Conservation (phyloP, 805 yeast genomes). For the Maudiozyma pseudohumilis region DNA sequence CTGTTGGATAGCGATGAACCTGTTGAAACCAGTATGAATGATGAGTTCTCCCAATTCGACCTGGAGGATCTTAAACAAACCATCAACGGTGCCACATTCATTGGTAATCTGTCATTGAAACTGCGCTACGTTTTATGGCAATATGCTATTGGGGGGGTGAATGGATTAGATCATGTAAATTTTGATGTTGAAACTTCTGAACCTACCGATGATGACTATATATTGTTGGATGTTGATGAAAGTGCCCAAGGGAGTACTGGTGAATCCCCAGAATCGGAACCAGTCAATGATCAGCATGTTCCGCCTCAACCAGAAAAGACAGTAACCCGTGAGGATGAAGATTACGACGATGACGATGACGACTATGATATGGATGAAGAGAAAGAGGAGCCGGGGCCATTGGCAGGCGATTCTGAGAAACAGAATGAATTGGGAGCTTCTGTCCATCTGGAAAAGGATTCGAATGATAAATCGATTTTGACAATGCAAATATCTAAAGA, state of each 20-base stretch:
- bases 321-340: constrained; percentile 10
- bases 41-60: constrained; percentile 33
- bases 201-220: neutral
- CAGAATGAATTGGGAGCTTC: no score
- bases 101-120: constrained; percentile 51
- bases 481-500: constrained; percentile 30
- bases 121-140: constrained; percentile 65
- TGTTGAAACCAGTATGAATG: constrained; percentile 9
- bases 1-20: constrained; percentile 1
- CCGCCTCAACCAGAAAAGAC: no score
- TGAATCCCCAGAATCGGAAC: no score
- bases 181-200: neutral
- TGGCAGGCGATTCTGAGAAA: neutral
- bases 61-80: constrained; percentile 31
- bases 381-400: neutral
- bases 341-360: constrained; percentile 11
- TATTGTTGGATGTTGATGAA: constrained; percentile 8
- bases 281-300: no score
- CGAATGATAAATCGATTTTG: constrained; percentile 21
- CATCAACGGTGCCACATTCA: constrained; percentile 38
- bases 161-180: constrained; percentile 24
- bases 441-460: constrained; percentile 7
- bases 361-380: constrained; percentile 10
- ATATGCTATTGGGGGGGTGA: constrained; percentile 33
- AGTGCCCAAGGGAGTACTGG: no score